Evolutionary conservation across 345 rosid species (phyloP).

Genomic region (Citrus australasica): DNA sequence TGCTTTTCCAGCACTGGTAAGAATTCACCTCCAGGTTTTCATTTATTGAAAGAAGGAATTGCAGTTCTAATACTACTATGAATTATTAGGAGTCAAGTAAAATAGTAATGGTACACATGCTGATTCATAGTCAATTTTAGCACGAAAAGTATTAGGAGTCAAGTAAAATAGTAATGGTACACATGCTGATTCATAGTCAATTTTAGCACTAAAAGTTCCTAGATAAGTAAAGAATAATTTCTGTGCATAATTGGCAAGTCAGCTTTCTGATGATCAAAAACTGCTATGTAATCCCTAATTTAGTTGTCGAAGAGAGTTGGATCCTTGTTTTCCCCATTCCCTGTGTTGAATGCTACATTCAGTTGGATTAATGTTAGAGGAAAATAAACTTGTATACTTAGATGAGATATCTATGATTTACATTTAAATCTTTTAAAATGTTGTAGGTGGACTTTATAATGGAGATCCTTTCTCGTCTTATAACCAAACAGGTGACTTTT

Average conservation of each 20-base stretch:
- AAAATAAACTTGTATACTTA: neutral
- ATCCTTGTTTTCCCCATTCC: neutral
- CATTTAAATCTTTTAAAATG: neutral
- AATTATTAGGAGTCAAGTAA: neutral
- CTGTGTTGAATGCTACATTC: neutral
- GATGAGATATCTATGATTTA: neutral
- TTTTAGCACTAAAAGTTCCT: neutral
- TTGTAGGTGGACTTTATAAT: constrained; percentile 83
- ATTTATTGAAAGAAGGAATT: neutral
- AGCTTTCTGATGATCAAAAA: neutral
- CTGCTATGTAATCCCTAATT: neutral
- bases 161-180: neutral
- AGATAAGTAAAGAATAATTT: neutral
- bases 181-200: neutral
- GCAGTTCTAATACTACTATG: neutral
- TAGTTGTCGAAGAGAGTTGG: neutral
- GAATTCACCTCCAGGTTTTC: constrained; percentile 11
- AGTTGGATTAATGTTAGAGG: neutral
- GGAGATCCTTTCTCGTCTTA: constrained; percentile 96
- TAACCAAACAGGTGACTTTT: constrained; percentile 81
- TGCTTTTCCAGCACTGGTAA: constrained; percentile 94
- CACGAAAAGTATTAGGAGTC: neutral
- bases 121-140: neutral
- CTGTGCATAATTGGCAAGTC: neutral
- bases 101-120: neutral